These are phyloP conservation scores for Lantana camara DNA, from an alignment of 257 asterid species.

Conservation along the genomic window DNA sequence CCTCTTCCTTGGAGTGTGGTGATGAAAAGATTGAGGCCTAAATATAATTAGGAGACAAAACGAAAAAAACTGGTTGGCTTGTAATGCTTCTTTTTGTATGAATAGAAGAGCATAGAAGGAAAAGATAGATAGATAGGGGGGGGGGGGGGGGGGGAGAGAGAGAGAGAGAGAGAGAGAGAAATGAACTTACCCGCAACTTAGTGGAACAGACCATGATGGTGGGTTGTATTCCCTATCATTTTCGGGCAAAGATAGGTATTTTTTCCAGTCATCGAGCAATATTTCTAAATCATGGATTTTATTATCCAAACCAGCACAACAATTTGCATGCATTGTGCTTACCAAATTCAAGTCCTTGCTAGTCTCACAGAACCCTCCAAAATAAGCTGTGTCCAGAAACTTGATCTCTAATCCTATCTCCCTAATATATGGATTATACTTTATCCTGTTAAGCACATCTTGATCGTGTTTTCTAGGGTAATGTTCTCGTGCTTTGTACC, in stretches of 20 bases:
- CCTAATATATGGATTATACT: constrained; percentile 32
- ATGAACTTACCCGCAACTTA: constrained; percentile 32
- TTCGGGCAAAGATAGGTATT: constrained; percentile 33
- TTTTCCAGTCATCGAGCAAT: constrained; percentile 54
- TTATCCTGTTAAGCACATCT: constrained; percentile 51
- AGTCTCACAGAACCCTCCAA: constrained; percentile 62
- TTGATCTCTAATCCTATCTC: constrained; percentile 47
- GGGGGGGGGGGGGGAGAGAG: too few species aligned
- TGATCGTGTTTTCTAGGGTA: constrained; percentile 52
- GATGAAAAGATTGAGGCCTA: constrained; percentile 13
- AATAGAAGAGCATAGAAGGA: not conserved
- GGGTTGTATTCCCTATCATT: constrained; percentile 7
- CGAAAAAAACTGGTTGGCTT: not conserved
- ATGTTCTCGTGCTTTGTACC: constrained; percentile 40
- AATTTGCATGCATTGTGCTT: constrained; percentile 73
- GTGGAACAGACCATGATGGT: constrained; percentile 48
- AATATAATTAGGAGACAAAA: not conserved
- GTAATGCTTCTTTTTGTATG: not conserved
- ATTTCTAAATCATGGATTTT: constrained; percentile 57
- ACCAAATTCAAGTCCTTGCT: constrained; percentile 50
- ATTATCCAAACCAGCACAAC: constrained; percentile 59
- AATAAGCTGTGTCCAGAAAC: constrained; percentile 48
- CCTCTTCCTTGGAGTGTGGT: constrained; percentile 34
- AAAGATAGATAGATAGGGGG: not conserved
- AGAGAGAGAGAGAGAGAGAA: constrained; percentile 10